Percentiles rank a stretch among this genome's conserved stretches.
phyloP scores from a whole-genome alignment of 345 rosid species.

The Brassica cretica region DNA sequence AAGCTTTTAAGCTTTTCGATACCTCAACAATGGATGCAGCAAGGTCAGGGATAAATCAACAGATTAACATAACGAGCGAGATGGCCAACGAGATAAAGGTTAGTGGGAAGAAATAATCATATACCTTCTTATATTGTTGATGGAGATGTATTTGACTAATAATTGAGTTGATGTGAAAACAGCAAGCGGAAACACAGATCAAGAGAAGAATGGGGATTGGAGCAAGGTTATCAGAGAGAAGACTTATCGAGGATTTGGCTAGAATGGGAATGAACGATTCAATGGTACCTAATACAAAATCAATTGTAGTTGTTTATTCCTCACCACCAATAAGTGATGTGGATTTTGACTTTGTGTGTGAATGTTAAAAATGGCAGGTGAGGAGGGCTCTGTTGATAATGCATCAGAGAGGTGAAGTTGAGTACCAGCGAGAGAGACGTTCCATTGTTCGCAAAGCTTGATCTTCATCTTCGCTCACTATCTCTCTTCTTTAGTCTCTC shows the following conservation, averaged over 20 bases:
- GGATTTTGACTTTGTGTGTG: conserved; percentile 3
- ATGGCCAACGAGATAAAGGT: conserved; percentile 87
- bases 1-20: conserved; percentile 85
- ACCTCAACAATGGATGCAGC: conserved; percentile 98
- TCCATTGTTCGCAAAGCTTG: conserved; percentile 73
- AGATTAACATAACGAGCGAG: conserved; percentile 73
- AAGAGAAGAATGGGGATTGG: conserved; percentile 91
- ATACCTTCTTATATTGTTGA: background rate
- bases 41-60: conserved; percentile 89
- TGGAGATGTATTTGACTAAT: background rate
- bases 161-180: conserved; percentile 22
- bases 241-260: conserved; percentile 76
- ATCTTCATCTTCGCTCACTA: background rate
- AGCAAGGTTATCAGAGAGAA: conserved; percentile 80
- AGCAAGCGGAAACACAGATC: conserved; percentile 95
- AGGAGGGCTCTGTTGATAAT: conserved; percentile 92
- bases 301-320: background rate
- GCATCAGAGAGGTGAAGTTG: conserved; percentile 99
- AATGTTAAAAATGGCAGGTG: conserved; percentile 52
- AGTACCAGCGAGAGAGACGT: conserved; percentile 85
- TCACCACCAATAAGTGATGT: background rate
- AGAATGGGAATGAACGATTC: conserved; percentile 95
- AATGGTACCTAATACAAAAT: conserved; percentile 36
- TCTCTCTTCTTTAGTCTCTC: background rate
- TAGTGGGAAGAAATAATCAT: background rate